These are phyloP conservation scores for Verticillium albo-atrum DNA, from an alignment of 2,329 filamentous ascomycete genomes.

Conservation along the genomic window DNA sequence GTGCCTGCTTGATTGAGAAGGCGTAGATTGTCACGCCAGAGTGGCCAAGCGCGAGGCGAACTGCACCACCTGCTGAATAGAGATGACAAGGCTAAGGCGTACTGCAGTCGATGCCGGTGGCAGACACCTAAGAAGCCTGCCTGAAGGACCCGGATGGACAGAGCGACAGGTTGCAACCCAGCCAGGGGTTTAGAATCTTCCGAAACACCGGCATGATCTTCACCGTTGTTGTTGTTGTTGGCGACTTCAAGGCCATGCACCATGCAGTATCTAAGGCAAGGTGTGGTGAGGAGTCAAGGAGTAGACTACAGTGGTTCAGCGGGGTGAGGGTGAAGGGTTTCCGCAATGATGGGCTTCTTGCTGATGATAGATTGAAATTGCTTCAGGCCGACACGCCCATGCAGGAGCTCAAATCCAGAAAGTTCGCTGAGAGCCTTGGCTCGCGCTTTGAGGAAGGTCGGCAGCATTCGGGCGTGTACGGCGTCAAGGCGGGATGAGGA, in stretches of 20 bases:
- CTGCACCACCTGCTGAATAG: neutral
- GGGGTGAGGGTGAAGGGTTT: neutral
- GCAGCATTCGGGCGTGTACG: neutral
- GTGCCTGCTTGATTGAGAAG: neutral
- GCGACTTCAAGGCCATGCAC: no score
- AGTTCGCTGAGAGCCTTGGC: neutral
- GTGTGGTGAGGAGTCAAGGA: no score
- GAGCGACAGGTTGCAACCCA: neutral
- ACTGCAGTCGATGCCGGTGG: neutral
- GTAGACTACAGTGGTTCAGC: neutral
- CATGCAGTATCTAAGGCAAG: no score
- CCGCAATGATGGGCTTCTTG: neutral
- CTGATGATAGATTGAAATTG: neutral
- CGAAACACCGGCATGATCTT: neutral
- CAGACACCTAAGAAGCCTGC: neutral
- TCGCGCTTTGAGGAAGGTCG: neutral
- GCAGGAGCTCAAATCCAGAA: neutral
- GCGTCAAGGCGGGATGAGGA: neutral
- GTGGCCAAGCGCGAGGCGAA: neutral
- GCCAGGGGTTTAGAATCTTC: neutral
- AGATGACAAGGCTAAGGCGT: neutral
- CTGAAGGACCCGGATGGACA: neutral
- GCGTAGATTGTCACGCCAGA: neutral
- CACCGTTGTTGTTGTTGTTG: neutral
- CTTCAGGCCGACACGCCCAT: neutral